Evolutionary conservation across 1,284 basidiomycete genomes (phyloP), one percentile per base, ranked within the genome.

Genomic region (Ustilago trichophora): DNA sequence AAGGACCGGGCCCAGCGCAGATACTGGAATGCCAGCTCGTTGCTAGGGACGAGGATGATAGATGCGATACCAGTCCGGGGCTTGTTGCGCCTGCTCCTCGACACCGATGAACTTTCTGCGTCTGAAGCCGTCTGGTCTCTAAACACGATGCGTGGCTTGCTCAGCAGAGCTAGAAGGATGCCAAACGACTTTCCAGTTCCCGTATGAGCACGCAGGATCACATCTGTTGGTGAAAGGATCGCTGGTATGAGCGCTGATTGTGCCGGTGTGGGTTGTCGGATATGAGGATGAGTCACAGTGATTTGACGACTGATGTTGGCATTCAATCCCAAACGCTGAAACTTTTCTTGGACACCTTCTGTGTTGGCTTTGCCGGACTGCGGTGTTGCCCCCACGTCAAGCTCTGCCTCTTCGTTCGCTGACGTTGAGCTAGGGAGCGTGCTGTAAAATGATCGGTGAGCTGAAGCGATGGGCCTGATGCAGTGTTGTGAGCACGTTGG

Each of bases 131-230:
- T 33, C 12, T 31, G 15, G 8, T 55, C 45, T n/a, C 57, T 45
- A 24, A 80, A 77, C 4, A 76, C 59, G 42, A 81, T 52, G 29
- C 76, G 74, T 10, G 79, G 79, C 41, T 77, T 77, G 35, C 71
- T 72, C 15, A 81, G 64, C 18, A 78, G 69, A 12, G 72, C 73
- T 13, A 81, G 60, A 4, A 81, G 64, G 34, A 80, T 47, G 18
- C 65, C 76, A 16, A 79, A 77, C 6, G 71, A 73, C 63, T 81
- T 81, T 19, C 79, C 79, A 0, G 76, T 78, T 25, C 78, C 79
- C 2, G 79, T 81, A 33, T 78, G 76, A 15, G 78, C 76, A 3
- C 79, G 69, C 19, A 78, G 32, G 10, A 81, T 65, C 34, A 81
- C 58, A 41, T 81, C 79, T 15, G 51, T 57, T 2, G 65, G 74